Conservation (phyloP, 371 early-diverging fungal species). For the Fennellomyces sp. region DNA sequence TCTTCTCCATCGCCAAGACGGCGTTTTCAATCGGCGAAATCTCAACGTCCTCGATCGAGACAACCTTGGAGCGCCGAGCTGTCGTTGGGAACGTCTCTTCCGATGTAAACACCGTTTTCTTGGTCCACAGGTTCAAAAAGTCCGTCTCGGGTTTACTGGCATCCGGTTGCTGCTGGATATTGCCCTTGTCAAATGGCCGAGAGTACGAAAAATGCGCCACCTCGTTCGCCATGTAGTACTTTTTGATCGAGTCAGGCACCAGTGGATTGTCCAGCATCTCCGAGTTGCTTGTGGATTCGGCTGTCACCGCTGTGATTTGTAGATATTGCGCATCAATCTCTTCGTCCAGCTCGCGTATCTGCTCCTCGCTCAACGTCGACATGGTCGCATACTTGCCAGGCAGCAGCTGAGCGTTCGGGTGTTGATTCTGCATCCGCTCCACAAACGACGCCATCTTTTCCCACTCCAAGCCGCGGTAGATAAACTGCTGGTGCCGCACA, state of each 20-base stretch:
- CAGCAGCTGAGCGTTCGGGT: conserved; percentile 64
- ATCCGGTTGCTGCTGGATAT: not conserved
- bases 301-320: conserved; percentile 73
- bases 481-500: conserved; percentile 68
- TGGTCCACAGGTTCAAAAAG: conserved; percentile 79
- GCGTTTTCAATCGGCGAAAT: conserved; percentile 84
- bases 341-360: conserved; percentile 49
- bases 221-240: conserved; percentile 69
- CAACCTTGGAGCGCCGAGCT: conserved; percentile 62
- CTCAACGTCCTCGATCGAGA: conserved; percentile 49
- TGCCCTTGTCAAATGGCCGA: conserved; percentile 43
- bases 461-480: conserved; percentile 77
- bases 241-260: conserved; percentile 50
- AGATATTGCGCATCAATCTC: conserved; percentile 64
- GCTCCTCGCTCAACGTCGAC: conserved; percentile 42
- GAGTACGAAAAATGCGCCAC: conserved; percentile 69
- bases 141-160: conserved; percentile 53
- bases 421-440: conserved; percentile 72
- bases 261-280: conserved; percentile 34
- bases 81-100: conserved; percentile 76
- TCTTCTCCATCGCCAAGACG: conserved; percentile 68
- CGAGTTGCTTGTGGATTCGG: conserved; percentile 48
- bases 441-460: conserved; percentile 77
- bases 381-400: conserved; percentile 40
- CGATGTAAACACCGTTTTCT: conserved; percentile 68